Base-by-base conservation (phyloP, 2,329 filamentous ascomycete species). In the Clarireedia homoeocarpa region DNA sequence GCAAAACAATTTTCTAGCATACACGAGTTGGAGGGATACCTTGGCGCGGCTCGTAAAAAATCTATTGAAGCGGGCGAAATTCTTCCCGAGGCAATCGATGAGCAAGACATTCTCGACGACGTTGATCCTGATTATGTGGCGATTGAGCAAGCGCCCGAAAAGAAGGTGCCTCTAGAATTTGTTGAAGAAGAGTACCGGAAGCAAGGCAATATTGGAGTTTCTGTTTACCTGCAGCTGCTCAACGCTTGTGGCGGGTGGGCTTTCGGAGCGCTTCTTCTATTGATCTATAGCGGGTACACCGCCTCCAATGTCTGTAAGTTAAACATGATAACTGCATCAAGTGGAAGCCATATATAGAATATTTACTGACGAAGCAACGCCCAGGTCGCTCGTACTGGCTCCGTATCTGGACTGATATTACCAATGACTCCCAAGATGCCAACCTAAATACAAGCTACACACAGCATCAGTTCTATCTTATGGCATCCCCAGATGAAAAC, bases 301-400 rank as follows among this genome's bases (percentile, higher is more conserved):
- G 36, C n/a, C 2, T 48, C 38, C 4, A 53, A 53, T 27, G 15
- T 53, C 3, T 40, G 51, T 53, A 48, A 53, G 42, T 34, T 9
- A 12, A 34, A 9, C 10, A 34, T 34, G 2, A 34, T 12, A 34
- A 34, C 14, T 34, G 10, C 30, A 12, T 12, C 30, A 3, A 34
- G 4, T 34, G 1, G 30, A 34, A 12, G 30, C 30, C 3, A 4
- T 34, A 34, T 34, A 12, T 34, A 34, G 30, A 12, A 34, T 34
- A 34, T 9, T 4, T 34, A 34, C 30, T 52, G 36, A 56, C 9
- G 23, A 14, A 9, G 7, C 9, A 51, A 51, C 17, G 1, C 24
- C 40, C 6, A 56, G 53, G 53, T 10, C 53, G 53, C 36, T 52
- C 53, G 14, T 56, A 56, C 9, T 56, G 53, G 53, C 48, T 56